phyloP scores from a whole-genome alignment of 805 yeast species.

The Suhomyces kilbournensis region DNA sequence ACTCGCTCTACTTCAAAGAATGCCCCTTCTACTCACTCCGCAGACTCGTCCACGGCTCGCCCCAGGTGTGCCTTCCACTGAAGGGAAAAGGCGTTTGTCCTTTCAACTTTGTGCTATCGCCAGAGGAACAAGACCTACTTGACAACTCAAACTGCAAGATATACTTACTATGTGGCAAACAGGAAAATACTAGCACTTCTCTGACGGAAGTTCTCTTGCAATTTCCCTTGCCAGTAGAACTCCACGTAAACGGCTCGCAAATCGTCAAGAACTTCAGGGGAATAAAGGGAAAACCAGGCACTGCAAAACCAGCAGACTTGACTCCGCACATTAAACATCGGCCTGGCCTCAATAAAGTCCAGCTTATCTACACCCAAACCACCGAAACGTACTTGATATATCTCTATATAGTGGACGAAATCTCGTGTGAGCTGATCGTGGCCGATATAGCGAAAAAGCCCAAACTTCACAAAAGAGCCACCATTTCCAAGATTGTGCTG shows the following conservation, averaged over 20 bases:
- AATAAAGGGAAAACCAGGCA: slow-evolving; percentile 69
- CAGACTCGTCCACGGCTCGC: slow-evolving; percentile 46
- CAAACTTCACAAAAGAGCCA: slow-evolving; percentile 51
- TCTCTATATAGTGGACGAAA: slow-evolving; percentile 54
- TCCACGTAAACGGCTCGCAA: slow-evolving; percentile 56
- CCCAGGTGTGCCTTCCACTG: slow-evolving; percentile 44
- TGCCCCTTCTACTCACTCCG: slow-evolving; percentile 56
- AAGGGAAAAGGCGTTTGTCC: slow-evolving; percentile 43
- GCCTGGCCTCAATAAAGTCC: slow-evolving; percentile 42
- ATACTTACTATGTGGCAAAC: slow-evolving; percentile 54
- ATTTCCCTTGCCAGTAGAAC: slow-evolving; percentile 72
- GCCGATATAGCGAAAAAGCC: slow-evolving; percentile 32
- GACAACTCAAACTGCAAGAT: slow-evolving; percentile 28
- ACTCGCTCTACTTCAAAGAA: slow-evolving; percentile 48
- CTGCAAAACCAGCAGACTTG: slow-evolving; percentile 79
- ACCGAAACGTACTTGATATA: slow-evolving; percentile 48
- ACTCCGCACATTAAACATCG: slow-evolving; percentile 44
- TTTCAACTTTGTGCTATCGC: slow-evolving; percentile 39
- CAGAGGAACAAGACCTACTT: slow-evolving; percentile 41
- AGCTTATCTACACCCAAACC: slow-evolving; percentile 58
- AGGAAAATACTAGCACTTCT: slow-evolving; percentile 15
- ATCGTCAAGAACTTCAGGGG: slow-evolving; percentile 52
- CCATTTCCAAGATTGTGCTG: slow-evolving; percentile 44
- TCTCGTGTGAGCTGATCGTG: slow-evolving; percentile 21
- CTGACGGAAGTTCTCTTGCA: slow-evolving; percentile 41